Conservation (phyloP, 495 filamentous ascomycete genomes). For the Parmelia sp. region DNA sequence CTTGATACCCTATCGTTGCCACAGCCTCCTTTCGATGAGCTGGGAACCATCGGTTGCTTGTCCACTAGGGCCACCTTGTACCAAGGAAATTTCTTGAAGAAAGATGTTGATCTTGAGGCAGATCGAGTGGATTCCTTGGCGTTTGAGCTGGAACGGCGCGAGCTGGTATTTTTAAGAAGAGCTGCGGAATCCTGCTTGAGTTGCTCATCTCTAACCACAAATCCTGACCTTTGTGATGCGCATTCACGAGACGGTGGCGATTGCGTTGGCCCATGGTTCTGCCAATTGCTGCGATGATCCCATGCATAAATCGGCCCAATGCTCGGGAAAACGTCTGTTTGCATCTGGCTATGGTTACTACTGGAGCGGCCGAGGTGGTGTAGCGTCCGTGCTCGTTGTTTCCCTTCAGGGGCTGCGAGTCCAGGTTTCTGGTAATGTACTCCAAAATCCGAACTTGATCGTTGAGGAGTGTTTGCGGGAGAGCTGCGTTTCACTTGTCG, state of each 20-base stretch:
- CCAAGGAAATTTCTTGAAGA: constrained; percentile 12
- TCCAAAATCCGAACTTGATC: constrained; percentile 3
- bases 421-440: neutral
- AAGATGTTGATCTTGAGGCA: constrained; percentile 8
- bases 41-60: neutral
- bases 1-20: neutral
- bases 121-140: constrained; percentile 4
- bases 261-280: neutral
- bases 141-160: constrained; percentile 8
- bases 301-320: neutral
- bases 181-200: neutral
- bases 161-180: neutral
- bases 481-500: neutral
- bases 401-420: neutral
- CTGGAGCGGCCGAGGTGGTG: neutral
- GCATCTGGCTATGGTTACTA: constrained; percentile 8
- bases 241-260: neutral
- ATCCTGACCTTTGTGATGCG: neutral
- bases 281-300: neutral
- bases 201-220: neutral
- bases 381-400: constrained; percentile 2
- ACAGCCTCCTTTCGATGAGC: neutral
- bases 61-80: constrained; percentile 7
- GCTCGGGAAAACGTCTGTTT: neutral
- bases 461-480: neutral